Conservation (phyloP, 129 eudicot genomes). For the Solidago caesia region DNA sequence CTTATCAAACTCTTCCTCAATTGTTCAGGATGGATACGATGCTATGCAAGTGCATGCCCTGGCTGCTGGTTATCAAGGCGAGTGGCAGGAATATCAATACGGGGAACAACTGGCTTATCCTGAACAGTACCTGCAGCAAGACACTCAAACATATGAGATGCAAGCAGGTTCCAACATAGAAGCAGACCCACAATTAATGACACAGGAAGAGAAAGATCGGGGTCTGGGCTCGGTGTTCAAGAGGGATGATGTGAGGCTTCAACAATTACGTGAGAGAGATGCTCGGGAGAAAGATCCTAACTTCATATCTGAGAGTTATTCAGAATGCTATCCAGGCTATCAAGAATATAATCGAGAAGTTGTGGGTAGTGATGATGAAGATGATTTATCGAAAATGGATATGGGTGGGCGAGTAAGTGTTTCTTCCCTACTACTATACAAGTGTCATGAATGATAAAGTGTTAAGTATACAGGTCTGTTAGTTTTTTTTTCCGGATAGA, state of each 20-base stretch:
- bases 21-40: slow-evolving; percentile 75
- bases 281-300: slow-evolving; percentile 99
- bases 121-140: slow-evolving; percentile 79
- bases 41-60: slow-evolving; percentile 59
- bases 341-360: slow-evolving; percentile 96
- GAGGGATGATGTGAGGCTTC: slow-evolving; percentile 92
- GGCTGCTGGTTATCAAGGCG: slow-evolving; percentile 69
- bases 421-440: slow-evolving; percentile 10
- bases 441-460: neutral
- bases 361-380: slow-evolving; percentile 96
- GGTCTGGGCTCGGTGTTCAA: slow-evolving; percentile 98
- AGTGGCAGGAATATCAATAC: slow-evolving; percentile 95
- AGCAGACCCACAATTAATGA: slow-evolving; percentile 77
- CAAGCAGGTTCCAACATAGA: slow-evolving; percentile 43
- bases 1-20: neutral
- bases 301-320: slow-evolving; percentile 93
- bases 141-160: slow-evolving; percentile 55
- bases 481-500: neutral
- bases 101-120: slow-evolving; percentile 75
- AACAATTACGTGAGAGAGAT: slow-evolving; percentile 88
- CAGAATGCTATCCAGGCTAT: slow-evolving; percentile 97
- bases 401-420: slow-evolving; percentile 97
- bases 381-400: slow-evolving; percentile 93
- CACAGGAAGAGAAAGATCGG: slow-evolving; percentile 97
- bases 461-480: neutral